Evolutionary conservation across 2,329 filamentous ascomycete genomes (phyloP), one percentile per base, ranked within the genome.

Genomic region (Elsinoe perseae): DNA sequence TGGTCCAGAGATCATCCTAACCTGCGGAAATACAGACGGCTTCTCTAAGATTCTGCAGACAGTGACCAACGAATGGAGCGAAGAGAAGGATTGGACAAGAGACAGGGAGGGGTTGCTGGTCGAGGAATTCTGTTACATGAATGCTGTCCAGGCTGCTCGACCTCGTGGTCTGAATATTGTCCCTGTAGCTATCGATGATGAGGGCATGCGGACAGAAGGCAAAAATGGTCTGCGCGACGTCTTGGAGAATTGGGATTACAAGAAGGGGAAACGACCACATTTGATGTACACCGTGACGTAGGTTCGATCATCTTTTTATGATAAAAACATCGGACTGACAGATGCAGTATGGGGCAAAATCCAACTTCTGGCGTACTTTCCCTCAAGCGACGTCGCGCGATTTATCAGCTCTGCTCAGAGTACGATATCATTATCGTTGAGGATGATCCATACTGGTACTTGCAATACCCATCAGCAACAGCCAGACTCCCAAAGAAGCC

Each of bases 401-500:
- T 96, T 25, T 96, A 96, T 67, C 81, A 79, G 16, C 69, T 96
- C 12, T 93, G 87, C 72, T 83, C 83, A 68, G 81, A 85, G 67
- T 95, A 89, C 72, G 90, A 96, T 69, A 80, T 96, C 60, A 81
- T 96, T 65, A 95, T 96, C 61, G 74, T 95, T 60, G 92, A 97
- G 70, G 92, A 97, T 64, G 91, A 96, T 60, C 92, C 92, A 4
- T 96, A 96, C 74, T 96, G 89, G 88, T 92, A 93, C 69, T 77
- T 97, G 7, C 92, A 96, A 69, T 96, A 82, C 70, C 89, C 89
- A 0, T 87, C 87, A 0, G 84, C 87, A 0, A 80, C 73, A 7
- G 67, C 74, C 6, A 56, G 61, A 7, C 52, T 64, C 42, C 50
- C 63, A 1, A 75, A 80, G 63, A 75, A 77, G 64, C 75, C 77